Conservation (phyloP, 2,329 filamentous ascomycete species). For the Rhinocladiella mackenziei region DNA sequence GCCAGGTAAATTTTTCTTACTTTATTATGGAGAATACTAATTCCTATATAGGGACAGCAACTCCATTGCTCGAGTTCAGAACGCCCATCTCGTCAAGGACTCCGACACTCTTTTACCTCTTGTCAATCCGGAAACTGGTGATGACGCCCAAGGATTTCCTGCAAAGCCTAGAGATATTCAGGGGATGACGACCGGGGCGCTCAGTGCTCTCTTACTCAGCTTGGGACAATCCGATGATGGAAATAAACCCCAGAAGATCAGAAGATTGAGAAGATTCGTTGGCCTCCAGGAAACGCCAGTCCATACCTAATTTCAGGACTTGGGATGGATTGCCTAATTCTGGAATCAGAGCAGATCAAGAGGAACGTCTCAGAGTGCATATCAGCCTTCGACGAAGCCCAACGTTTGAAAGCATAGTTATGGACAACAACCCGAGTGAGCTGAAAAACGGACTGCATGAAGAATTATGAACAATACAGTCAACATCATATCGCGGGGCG, state of each 20-base stretch:
- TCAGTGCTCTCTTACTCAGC: not conserved
- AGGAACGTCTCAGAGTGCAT: too few relatives aligned
- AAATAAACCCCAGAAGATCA: not conserved
- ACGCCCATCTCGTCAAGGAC: not conserved
- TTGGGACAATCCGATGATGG: not conserved
- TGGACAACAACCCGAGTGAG: too few relatives aligned
- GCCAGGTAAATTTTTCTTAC: not conserved
- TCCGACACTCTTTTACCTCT: not conserved
- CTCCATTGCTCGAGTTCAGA: not conserved
- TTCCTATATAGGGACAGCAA: not conserved
- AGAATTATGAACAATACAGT: too few relatives aligned
- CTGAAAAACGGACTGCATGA: too few relatives aligned
- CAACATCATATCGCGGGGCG: too few relatives aligned
- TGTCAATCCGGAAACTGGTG: not conserved
- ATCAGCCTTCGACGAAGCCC: too few relatives aligned
- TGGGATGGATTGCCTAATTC: too few relatives aligned
- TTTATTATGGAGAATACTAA: not conserved
- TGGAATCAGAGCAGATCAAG: too few relatives aligned
- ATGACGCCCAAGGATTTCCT: not conserved
- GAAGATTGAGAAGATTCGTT: not conserved
- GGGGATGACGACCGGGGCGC: not conserved
- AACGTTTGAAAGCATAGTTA: too few relatives aligned
- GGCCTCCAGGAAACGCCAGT: too few relatives aligned
- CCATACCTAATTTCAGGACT: too few relatives aligned
- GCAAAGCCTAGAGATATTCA: not conserved